Base-by-base conservation (phyloP, 2,329 filamentous ascomycete species). In the Ophiocordyceps camponoti-floridani region DNA sequence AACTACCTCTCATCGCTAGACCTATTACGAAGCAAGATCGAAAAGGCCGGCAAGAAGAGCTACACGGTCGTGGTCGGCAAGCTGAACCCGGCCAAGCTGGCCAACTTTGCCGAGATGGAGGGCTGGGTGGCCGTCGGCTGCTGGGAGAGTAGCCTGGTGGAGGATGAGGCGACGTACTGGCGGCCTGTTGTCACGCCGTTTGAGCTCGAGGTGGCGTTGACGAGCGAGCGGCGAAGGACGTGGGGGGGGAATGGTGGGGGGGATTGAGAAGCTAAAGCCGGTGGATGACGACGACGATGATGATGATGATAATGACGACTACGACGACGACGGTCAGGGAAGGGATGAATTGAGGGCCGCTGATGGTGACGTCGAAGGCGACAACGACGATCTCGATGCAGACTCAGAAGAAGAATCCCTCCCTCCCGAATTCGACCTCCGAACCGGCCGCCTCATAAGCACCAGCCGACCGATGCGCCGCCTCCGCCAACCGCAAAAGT, bases 41-140 rank as follows among this genome's bases (percentile, higher is more conserved):
- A 76, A 0, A 72, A 69, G 0, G 84, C 85, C 0, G 88, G 87
- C 11, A 96, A 96, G 67, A 98, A 96, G 66, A 83, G 77, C 58
- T 98, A 98, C 60, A 85, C 89, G 2, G 85, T 98, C 42, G 91
- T 98, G 2, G 91, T 98, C 0, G 91, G 91, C 47, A 96, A 96
- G 60, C 70, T 98, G 26, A 98, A 96, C 56, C 81, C 88, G 0
- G 89, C 88, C 35, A 98, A 98, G 61, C 72, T 98, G 19, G 91
- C 91, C 43, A 98, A 98, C 62, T 98, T 98, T 63, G 77, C 82
- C 47, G 91, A 98, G 61, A 77, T 98, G 5, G 89, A 87, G 40
- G 89, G 87, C 14, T 98, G 91, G 91, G 87, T 96, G 0, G 87
- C 96, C 0, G 84, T 98, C 10, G 89, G 91, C 2, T 98, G 91